Evolutionary conservation across 2,329 filamentous ascomycete genomes (phyloP).

Genomic region (Myriosclerotinia duriaeana): DNA sequence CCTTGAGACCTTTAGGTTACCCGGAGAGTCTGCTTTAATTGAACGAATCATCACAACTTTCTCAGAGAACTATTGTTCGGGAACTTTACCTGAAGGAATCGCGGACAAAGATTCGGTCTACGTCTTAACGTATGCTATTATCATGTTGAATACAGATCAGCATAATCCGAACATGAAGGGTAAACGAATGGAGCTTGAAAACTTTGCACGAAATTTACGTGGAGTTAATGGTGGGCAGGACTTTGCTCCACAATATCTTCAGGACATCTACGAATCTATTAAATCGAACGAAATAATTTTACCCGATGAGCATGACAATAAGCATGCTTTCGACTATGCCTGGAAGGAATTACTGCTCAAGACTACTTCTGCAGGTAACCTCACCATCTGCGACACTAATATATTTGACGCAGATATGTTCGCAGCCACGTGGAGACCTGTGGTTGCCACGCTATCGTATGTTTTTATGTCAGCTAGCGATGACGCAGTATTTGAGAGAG

Average conservation of each 20-base stretch:
- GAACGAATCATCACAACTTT: conserved; percentile 89
- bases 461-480: conserved; percentile 99
- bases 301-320: conserved; percentile 95
- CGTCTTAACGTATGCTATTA: conserved; percentile 90
- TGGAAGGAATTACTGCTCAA: conserved; percentile 94
- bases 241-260: conserved; percentile 79
- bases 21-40: conserved; percentile 89
- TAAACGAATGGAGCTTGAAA: conserved; percentile 79
- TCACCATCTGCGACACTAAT: conserved; percentile 84
- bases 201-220: conserved; percentile 86
- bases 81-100: conserved; percentile 69
- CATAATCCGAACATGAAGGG: conserved; percentile 87
- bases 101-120: conserved; percentile 85
- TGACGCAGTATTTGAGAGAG: conserved; percentile 88
- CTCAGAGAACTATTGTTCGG: conserved; percentile 76
- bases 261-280: conserved; percentile 88
- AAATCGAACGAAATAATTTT: conserved; percentile 92
- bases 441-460: conserved; percentile 91
- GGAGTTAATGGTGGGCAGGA: conserved; percentile 85
- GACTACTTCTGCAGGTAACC: conserved; percentile 69
- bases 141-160: conserved; percentile 95
- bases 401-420: conserved; percentile 98
- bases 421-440: conserved; percentile 89
- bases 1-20: conserved; percentile 89
- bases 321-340: conserved; percentile 93